Base-by-base conservation (phyloP, 257 asterid genomes). In the Solanum medicagineum region DNA sequence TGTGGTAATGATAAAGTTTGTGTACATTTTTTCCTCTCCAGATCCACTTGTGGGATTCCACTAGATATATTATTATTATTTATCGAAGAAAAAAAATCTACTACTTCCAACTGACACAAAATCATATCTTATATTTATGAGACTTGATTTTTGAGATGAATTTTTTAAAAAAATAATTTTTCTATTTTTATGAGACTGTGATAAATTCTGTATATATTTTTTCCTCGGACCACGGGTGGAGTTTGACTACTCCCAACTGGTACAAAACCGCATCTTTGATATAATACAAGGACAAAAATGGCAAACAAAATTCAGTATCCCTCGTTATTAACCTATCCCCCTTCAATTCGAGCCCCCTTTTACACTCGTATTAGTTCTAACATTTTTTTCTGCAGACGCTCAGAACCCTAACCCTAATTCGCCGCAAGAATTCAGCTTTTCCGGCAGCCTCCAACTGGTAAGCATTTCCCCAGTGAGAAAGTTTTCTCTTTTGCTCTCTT, bases 381-480 rank as follows among this genome's bases (percentile, higher is more conserved):
- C 83, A 17, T 74, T 70, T 51, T 86, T 85, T 81, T 85, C 84
- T 84, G 88, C 90, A 87, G 90, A 84, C 87, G 80, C 87, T 54
- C 57, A 66, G 83, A 89, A 81, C 89, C 89, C 89, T 87, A 84
- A 68, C 83, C 90, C 90, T 85, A 89, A 62, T 32, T 51, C 80
- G 56, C 86, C 85, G 47, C 13, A 73, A 63, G 45, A 59, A 40
- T 83, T 47, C 84, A 59, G 20, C 9, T 57, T 45, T 32, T 62
- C 10, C 51, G 24, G 40, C 83, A 65, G 83, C n/a, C 55, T 77
- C 62, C 44, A 32, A 77, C 87, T 86, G 90, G 87, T 49, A 86
- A 79, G 20, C 26, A 54, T 14, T 12, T 9, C 53, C 51, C 42
- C 19, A 16, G 49, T 6, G 19, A 85, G 15, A n/a, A 20, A 5